Conservation (phyloP, 352 stramenopile species). For the Phytophthora crassamura region DNA sequence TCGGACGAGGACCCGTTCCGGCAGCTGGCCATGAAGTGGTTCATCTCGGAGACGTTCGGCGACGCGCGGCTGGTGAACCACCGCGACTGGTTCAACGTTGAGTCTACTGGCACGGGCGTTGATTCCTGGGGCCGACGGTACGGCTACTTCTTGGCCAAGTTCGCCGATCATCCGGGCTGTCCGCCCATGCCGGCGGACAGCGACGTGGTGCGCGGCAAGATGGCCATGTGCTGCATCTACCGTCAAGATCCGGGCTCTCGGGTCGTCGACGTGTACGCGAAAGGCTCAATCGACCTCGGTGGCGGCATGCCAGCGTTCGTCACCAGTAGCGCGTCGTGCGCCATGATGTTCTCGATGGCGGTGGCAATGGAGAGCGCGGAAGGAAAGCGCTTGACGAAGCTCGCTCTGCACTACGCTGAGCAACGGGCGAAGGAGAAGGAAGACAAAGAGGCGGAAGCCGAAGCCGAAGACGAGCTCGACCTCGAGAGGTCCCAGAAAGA, state of each 20-base stretch:
- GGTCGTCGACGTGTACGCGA: slow-evolving; percentile 52
- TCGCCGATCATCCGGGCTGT: slow-evolving; percentile 39
- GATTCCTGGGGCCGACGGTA: slow-evolving; percentile 48
- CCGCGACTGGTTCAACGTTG: slow-evolving; percentile 68
- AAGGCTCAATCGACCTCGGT: slow-evolving; percentile 50
- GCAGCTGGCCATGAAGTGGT: slow-evolving; percentile 60
- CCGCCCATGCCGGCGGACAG: slow-evolving; percentile 44
- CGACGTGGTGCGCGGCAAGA: slow-evolving; percentile 50
- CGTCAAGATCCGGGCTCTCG: slow-evolving; percentile 45
- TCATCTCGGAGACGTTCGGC: slow-evolving; percentile 41
- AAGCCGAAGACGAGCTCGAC: neutral
- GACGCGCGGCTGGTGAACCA: slow-evolving; percentile 58
- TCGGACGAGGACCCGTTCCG: slow-evolving; percentile 54
- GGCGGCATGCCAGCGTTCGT: slow-evolving; percentile 39
- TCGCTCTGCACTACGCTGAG: slow-evolving; percentile 26
- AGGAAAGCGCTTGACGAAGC: slow-evolving; percentile 39
- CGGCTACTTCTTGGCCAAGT: slow-evolving; percentile 61
- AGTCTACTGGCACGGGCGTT: slow-evolving; percentile 52
- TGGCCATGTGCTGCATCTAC: slow-evolving; percentile 70
- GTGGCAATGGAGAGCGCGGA: slow-evolving; percentile 38
- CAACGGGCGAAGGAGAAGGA: slow-evolving; percentile 10
- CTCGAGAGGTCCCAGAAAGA: slow-evolving; percentile 12
- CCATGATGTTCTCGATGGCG: slow-evolving; percentile 39
- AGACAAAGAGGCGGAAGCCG: neutral
- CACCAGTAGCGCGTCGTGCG: slow-evolving; percentile 19